phyloP scores from a whole-genome alignment of 106 monocot genomes.

The Alisma plantagoaquatica region DNA sequence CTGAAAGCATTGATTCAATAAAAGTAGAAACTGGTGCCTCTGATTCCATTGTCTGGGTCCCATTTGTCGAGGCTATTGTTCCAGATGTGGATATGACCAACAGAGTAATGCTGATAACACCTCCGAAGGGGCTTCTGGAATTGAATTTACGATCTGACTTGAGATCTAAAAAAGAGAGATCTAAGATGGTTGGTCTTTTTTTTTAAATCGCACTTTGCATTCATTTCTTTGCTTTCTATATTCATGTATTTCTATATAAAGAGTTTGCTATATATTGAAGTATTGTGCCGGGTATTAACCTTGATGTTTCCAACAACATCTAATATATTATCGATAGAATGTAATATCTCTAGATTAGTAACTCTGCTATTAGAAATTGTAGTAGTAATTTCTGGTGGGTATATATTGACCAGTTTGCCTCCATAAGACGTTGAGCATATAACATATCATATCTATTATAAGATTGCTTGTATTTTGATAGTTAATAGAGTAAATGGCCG shows the following conservation, averaged over 20 bases:
- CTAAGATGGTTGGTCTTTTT: conserved; percentile 56
- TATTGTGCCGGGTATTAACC: no score
- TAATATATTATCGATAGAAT: no score
- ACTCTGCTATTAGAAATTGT: no score
- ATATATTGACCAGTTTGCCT: no score
- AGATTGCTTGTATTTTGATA: no score
- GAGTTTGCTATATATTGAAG: background rate
- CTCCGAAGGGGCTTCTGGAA: conserved; percentile 93
- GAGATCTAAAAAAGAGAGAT: conserved; percentile 82
- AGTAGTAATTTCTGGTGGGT: no score
- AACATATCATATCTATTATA: no score
- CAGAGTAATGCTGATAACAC: conserved; percentile 81
- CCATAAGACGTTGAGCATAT: no score
- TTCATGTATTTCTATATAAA: no score
- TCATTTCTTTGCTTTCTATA: background rate
- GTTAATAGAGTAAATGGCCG: no score
- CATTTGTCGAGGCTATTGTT: conserved; percentile 96
- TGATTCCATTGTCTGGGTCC: conserved; percentile 62
- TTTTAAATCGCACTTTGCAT: background rate
- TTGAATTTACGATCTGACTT: conserved; percentile 57
- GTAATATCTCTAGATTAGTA: no score
- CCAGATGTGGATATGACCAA: conserved; percentile 67
- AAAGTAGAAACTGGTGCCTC: conserved; percentile 14
- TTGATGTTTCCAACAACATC: no score
- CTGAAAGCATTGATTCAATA: conserved; percentile 7